Evolutionary conservation across 1,139 yeast species (phyloP).

Genomic region (Candida sojae): DNA sequence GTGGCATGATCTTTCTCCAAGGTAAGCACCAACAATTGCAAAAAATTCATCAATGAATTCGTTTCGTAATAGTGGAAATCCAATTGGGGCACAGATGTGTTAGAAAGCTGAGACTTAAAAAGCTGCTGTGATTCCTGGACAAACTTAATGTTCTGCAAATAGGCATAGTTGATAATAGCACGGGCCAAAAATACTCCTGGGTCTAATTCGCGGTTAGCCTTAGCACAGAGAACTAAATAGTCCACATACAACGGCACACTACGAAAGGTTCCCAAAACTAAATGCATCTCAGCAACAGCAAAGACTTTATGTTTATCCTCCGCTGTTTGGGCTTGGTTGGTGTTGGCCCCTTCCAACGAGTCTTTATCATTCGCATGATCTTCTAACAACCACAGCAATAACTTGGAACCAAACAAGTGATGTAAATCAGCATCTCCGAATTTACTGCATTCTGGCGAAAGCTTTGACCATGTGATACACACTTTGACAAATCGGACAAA

Average conservation of each 20-base stretch:
- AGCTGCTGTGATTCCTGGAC: slow-evolving; percentile 46
- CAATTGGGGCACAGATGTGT: slow-evolving; percentile 11
- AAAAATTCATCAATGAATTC: slow-evolving; percentile 56
- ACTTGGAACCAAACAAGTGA: slow-evolving; percentile 69
- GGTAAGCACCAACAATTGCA: slow-evolving; percentile 67
- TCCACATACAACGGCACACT: slow-evolving; percentile 55
- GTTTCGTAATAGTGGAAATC: slow-evolving; percentile 25
- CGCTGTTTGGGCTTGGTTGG: slow-evolving; percentile 9
- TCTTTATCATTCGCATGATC: slow-evolving; percentile 10
- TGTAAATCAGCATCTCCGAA: slow-evolving; percentile 80
- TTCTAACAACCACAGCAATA: slow-evolving; percentile 32
- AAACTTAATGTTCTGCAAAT: slow-evolving; percentile 62
- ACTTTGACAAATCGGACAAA: slow-evolving; percentile 54
- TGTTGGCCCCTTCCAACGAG: neutral
- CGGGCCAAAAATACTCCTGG: slow-evolving; percentile 59
- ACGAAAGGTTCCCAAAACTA: slow-evolving; percentile 67
- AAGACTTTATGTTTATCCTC: slow-evolving; percentile 38
- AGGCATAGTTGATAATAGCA: slow-evolving; percentile 69
- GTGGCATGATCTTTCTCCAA: slow-evolving; percentile 60
- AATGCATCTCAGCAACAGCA: slow-evolving; percentile 53
- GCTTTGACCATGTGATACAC: slow-evolving; percentile 64
- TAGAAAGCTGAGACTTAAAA: slow-evolving; percentile 33
- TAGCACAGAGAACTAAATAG: slow-evolving; percentile 47
- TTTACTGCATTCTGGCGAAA: slow-evolving; percentile 38
- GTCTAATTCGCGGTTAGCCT: slow-evolving; percentile 31